Conservation (phyloP, 1,284 basidiomycete species). For the Sporisorium scitamineum region DNA sequence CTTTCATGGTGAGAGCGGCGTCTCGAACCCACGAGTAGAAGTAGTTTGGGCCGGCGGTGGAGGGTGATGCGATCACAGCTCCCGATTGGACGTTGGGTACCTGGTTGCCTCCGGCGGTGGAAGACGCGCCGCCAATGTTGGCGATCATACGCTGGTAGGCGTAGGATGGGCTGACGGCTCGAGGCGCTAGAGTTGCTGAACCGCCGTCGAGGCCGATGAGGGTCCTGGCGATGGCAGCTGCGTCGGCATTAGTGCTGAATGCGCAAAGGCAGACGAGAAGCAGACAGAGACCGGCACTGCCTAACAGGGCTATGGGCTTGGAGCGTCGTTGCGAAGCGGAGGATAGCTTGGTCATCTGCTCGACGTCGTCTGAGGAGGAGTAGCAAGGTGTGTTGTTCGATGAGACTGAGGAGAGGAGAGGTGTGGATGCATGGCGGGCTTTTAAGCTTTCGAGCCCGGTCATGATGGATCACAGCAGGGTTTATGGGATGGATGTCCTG, state of each 20-base stretch:
- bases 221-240: constrained; percentile 37
- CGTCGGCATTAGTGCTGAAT: constrained; percentile 38
- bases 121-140: constrained; percentile 55
- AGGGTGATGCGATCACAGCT: constrained; percentile 54
- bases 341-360: constrained; percentile 28
- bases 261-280: constrained; percentile 48
- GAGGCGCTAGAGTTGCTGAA: constrained; percentile 13
- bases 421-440: constrained; percentile 18
- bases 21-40: constrained; percentile 58
- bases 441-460: constrained; percentile 18
- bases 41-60: constrained; percentile 52
- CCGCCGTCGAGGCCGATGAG: constrained; percentile 27
- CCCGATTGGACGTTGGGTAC: constrained; percentile 45
- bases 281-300: constrained; percentile 47
- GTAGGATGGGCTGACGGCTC: constrained; percentile 34
- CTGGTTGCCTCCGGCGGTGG: constrained; percentile 35
- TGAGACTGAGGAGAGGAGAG: constrained; percentile 5
- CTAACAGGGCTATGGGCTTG: constrained; percentile 38
- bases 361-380: constrained; percentile 17
- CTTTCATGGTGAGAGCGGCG: constrained; percentile 52
- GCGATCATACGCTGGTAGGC: constrained; percentile 50
- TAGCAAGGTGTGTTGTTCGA: neutral
- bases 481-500: too few relatives aligned
- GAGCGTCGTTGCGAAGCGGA: constrained; percentile 4
- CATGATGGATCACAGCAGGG: constrained; percentile 1